phyloP scores from a whole-genome alignment of 2,329 filamentous ascomycete genomes.

The Elsinoe necatrix region DNA sequence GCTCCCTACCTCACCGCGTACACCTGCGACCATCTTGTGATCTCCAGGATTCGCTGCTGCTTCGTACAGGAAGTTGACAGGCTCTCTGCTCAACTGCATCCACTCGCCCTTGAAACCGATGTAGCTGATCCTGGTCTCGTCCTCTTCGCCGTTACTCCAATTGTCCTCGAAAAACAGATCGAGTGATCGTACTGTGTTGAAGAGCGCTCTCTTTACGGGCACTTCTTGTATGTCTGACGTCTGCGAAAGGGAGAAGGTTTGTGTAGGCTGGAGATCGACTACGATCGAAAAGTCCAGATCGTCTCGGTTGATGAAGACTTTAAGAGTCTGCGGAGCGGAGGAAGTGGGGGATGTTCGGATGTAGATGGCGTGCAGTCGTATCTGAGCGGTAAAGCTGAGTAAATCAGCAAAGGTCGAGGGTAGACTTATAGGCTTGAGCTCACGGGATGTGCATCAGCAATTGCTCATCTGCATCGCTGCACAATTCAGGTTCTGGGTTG shows the following conservation, averaged over 20 bases:
- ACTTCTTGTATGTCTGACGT: conserved; percentile 79
- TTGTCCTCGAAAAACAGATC: conserved; percentile 89
- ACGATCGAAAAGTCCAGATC: conserved; percentile 78
- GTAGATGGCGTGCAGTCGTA: conserved; percentile 84
- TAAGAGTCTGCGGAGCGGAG: conserved; percentile 71
- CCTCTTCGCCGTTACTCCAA: conserved; percentile 66
- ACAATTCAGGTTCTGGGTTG: conserved; percentile 61
- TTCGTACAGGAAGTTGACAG: conserved; percentile 83
- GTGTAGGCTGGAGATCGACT: conserved; percentile 60
- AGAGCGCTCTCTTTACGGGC: conserved; percentile 76
- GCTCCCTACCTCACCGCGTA: conserved; percentile 27
- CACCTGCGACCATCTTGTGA: conserved; percentile 51
- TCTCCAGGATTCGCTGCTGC: conserved; percentile 85
- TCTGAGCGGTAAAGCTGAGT: conserved; percentile 77
- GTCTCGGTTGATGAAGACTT: conserved; percentile 78
- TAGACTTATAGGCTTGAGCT: conserved; percentile 32
- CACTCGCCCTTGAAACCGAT: conserved; percentile 91
- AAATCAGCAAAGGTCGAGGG: neutral
- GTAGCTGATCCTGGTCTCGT: conserved; percentile 71
- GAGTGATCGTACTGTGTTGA: conserved; percentile 75
- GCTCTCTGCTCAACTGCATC: conserved; percentile 75
- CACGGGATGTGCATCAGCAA: conserved; percentile 87
- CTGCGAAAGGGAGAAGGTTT: conserved; percentile 68
- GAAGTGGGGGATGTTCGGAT: conserved; percentile 66
- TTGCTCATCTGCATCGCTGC: conserved; percentile 85